These are phyloP conservation scores for Quercus bicolor DNA, from an alignment of 306 rosid genomes.

Conservation along the genomic window DNA sequence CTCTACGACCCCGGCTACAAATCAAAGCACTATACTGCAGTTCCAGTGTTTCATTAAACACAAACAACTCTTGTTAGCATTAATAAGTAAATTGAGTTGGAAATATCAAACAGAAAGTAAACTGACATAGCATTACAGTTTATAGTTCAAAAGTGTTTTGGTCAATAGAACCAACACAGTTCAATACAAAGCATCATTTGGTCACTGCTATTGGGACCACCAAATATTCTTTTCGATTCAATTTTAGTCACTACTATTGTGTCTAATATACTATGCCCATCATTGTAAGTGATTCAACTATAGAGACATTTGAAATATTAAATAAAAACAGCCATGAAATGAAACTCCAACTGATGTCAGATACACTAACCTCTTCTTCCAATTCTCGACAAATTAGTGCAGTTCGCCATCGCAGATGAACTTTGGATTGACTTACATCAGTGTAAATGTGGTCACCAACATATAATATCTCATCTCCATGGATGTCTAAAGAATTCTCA, in stretches of 20 bases:
- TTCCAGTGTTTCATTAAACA: conserved; percentile 29
- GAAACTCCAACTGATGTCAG: not conserved
- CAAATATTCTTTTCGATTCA: not conserved
- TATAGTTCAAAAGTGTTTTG: conserved; percentile 2
- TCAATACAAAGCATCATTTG: conserved; percentile 13
- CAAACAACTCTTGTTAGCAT: conserved; percentile 17
- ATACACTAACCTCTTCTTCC: conserved; percentile 83
- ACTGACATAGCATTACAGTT: not conserved
- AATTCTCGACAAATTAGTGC: conserved; percentile 89
- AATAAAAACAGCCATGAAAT: not conserved
- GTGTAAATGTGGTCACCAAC: conserved; percentile 99
- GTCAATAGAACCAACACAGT: not conserved
- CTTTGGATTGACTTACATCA: conserved; percentile 95
- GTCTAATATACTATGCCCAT: not conserved
- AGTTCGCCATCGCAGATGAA: conserved; percentile 95
- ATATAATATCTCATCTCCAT: conserved; percentile 94
- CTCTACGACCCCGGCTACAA: conserved; percentile 56
- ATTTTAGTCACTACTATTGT: not conserved
- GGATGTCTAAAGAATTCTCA: conserved; percentile 76
- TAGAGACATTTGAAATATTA: conserved; percentile 1
- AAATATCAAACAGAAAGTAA: not conserved
- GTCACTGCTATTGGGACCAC: not conserved
- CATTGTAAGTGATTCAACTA: not conserved
- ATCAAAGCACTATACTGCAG: conserved; percentile 88
- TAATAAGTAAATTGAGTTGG: not conserved